Evolutionary conservation across 352 stramenopile genomes (phyloP), one percentile per base, ranked within the genome.

Genomic region (Pythium vanterpoolii): DNA sequence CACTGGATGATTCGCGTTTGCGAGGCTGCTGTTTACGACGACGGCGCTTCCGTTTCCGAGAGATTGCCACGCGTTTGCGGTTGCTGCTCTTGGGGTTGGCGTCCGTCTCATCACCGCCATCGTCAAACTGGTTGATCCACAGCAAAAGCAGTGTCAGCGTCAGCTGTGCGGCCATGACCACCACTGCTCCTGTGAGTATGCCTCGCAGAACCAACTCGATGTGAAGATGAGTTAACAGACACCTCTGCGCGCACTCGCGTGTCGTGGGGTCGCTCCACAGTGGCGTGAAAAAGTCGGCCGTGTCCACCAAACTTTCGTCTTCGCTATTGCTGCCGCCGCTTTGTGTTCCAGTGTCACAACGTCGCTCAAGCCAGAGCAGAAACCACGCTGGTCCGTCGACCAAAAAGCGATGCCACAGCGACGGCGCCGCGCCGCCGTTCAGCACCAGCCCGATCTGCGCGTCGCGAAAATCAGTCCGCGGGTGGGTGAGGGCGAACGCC

Each of bases 321-420:
- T 19, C 44, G 4, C 21, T 28, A 0, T 23, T n/a, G 18, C 27
- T 16, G 13, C 19, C 13, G 23, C 9, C 14, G 43, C 44, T n/a
- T 14, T 10, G 1, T 40, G 26, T 9, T 42, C 18, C 6, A 4
- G 4, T 13, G 18, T 36, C 33, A 24, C 78, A 88, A 23, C 68
- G 61, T 0, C 18, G 10, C 24, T 67, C 46, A 10, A 88, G 27
- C 72, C 72, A 83, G 2, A 56, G 54, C 2, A 88, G 59, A 28
- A 85, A 88, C 46, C 58, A 59, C 45, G 62, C 58, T 6, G 74
- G 76, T 4, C 66, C 74, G 43, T 88, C 76, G 21, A 83, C 62
- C 6, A 80, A 46, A 43, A 86, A 83, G 10, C 76, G 66, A 11
- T 86, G 76, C 23, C 71, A 71, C 7, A 88, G 62, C 9, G 76